Percentiles rank a stretch among this genome's conserved stretches.
phyloP scores from a whole-genome alignment of 306 rosid species.

The Phaseolus lunatus region DNA sequence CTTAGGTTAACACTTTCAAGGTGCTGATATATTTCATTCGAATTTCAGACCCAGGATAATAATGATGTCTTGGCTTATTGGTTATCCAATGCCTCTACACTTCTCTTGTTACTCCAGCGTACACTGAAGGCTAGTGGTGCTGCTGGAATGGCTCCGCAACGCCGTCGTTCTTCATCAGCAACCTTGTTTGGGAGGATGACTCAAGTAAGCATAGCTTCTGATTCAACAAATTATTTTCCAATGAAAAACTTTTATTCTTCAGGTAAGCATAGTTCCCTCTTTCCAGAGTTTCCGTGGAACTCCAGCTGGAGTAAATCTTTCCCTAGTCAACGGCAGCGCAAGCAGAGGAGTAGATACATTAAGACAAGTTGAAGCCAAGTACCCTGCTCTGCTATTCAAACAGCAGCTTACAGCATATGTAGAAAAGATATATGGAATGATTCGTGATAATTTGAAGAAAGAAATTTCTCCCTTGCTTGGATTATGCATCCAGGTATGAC shows the following conservation, averaged over 20 bases:
- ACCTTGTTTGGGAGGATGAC: constrained; percentile 68
- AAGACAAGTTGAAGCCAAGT: constrained; percentile 96
- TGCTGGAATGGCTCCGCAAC: constrained; percentile 70
- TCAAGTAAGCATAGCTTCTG: constrained; percentile 52
- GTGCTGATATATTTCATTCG: constrained; percentile 42
- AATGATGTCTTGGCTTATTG: constrained; percentile 66
- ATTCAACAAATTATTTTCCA: constrained; percentile 33
- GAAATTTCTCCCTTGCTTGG: constrained; percentile 93
- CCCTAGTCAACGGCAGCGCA: constrained; percentile 53
- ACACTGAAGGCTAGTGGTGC: constrained; percentile 69
- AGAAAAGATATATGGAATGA: constrained; percentile 97
- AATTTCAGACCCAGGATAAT: constrained; percentile 66
- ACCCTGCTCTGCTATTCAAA: constrained; percentile 92
- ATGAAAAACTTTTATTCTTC: constrained; percentile 30
- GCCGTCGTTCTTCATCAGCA: constrained; percentile 61
- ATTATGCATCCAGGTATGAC: constrained; percentile 89
- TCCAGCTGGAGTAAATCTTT: constrained; percentile 58
- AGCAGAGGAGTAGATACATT: constrained; percentile 77
- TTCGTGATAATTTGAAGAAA: constrained; percentile 93
- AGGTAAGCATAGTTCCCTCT: constrained; percentile 22
- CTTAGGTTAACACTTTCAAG: constrained; percentile 32
- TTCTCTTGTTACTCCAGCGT: constrained; percentile 63
- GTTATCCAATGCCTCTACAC: constrained; percentile 68
- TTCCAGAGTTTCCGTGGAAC: constrained; percentile 63
- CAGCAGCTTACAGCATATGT: constrained; percentile 97